phyloP scores from a whole-genome alignment of 257 asterid genomes.

The Dorcoceras hygrometricum region DNA sequence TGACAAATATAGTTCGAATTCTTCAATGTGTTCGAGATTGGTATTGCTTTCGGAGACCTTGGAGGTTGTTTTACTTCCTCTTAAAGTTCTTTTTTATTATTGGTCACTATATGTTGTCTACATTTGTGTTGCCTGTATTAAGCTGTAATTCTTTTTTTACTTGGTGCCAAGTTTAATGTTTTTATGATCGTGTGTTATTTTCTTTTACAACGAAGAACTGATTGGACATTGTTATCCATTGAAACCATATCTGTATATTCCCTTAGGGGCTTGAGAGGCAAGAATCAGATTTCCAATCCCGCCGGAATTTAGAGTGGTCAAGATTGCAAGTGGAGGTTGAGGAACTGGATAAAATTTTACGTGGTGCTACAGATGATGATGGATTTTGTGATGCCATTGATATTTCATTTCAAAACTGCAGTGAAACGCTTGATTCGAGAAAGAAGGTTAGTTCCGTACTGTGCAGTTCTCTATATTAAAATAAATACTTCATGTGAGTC shows the following conservation, averaged over 20 bases:
- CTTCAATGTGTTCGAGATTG: constrained; percentile 33
- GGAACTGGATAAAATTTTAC: constrained; percentile 49
- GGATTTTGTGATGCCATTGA: constrained; percentile 23
- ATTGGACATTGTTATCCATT: constrained; percentile 2
- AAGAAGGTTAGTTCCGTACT: constrained; percentile 46
- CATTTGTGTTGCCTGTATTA: constrained; percentile 2
- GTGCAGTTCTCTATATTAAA: constrained; percentile 9
- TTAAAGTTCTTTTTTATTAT: neutral
- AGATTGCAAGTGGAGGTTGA: constrained; percentile 53
- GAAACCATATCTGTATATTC: no score
- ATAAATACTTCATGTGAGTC: neutral
- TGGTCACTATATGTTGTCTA: neutral
- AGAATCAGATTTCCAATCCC: constrained; percentile 44
- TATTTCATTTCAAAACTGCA: constrained; percentile 35
- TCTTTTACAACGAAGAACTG: no score
- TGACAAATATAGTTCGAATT: constrained; percentile 17
- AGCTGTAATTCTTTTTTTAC: neutral
- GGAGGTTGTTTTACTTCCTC: constrained; percentile 34
- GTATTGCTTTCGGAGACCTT: constrained; percentile 37
- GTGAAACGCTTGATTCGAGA: constrained; percentile 40
- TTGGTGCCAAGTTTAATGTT: constrained; percentile 1
- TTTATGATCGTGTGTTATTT: neutral
- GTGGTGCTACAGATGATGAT: constrained; percentile 28
- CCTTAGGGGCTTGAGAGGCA: constrained; percentile 60
- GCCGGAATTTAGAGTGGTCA: constrained; percentile 32